These are phyloP conservation scores for Phaeosphaeria sp. DNA, from an alignment of 2,329 filamentous ascomycete genomes.

Conservation along the genomic window DNA sequence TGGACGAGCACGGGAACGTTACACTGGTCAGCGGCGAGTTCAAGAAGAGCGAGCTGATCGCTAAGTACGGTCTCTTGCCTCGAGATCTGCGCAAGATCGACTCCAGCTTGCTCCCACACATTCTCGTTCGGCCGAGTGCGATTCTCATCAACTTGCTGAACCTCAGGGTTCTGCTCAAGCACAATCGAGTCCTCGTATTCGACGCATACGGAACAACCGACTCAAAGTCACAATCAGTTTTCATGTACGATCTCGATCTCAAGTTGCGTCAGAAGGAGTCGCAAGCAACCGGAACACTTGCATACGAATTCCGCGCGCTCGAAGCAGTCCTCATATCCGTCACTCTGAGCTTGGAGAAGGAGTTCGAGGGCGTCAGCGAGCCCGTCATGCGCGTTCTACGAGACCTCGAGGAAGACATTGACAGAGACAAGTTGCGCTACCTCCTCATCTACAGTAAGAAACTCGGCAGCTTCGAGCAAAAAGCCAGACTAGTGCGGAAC, in stretches of 20 bases:
- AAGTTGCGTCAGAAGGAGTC: slow-evolving; percentile 83
- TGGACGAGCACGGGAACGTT: slow-evolving; percentile 90
- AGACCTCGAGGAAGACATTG: slow-evolving; percentile 95
- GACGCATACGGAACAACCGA: slow-evolving; percentile 95
- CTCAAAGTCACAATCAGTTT: slow-evolving; percentile 92
- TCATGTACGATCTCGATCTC: slow-evolving; percentile 96
- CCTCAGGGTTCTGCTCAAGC: slow-evolving; percentile 92
- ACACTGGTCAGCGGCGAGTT: slow-evolving; percentile 94
- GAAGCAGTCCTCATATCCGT: slow-evolving; percentile 95
- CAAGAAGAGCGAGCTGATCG: slow-evolving; percentile 96
- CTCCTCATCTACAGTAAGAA: slow-evolving; percentile 94
- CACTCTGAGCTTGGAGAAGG: slow-evolving; percentile 87
- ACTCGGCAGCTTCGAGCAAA: slow-evolving; percentile 96
- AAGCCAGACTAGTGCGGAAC: slow-evolving; percentile 89
- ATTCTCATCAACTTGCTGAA: slow-evolving; percentile 97
- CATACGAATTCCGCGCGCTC: slow-evolving; percentile 94
- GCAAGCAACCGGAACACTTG: slow-evolving; percentile 62
- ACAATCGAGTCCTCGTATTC: slow-evolving; percentile 92
- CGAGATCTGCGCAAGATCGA: slow-evolving; percentile 98
- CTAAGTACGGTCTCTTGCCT: slow-evolving; percentile 92
- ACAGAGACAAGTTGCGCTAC: slow-evolving; percentile 88
- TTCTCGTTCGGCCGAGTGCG: slow-evolving; percentile 88
- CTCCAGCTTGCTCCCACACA: slow-evolving; percentile 92
- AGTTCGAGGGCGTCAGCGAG: slow-evolving; percentile 92
- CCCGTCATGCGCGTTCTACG: slow-evolving; percentile 87